Evolutionary conservation across 192 early-diverging fungal species (phyloP), one percentile per base, ranked within the genome.

Genomic region (Coemansia brasiliensis): DNA sequence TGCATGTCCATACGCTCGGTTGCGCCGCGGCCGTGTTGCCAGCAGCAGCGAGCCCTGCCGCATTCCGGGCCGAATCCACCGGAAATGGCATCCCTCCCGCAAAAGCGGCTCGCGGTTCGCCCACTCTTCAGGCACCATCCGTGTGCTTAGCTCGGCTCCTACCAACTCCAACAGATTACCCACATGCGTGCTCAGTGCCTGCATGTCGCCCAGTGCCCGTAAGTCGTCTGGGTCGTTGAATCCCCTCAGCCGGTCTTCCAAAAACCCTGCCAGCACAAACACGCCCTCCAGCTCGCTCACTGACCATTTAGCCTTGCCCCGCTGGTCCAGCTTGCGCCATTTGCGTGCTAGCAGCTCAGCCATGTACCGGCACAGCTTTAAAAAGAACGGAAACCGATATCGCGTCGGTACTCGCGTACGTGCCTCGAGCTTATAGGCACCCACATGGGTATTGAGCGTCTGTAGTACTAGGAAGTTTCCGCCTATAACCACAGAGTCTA

Each of bases 401-500:
- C 91, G 88, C 12, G 70, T 59, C 0, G 94, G 88, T 1, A 95
- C 93, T 39, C 84, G 77, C 15, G 90, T 93, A 15, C 85, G 76
- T 7, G 87, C 79, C 63, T 96, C 94, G 24, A 95, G 86, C 22
- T 87, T 84, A 53, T 86, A 85, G 1, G 86, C 72, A 0, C 83
- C 75, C 18, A 95, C 81, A 52, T 96, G 94, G 15, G 82, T 81
- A 11, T 89, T 87, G 25, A 92, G 74, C 16, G 89, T 84, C 55
- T 94, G 90, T 40, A 96, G 59, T 9, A 61, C 66, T 46, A 80
- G 61, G 67, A 94, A 98, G 67, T 95, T 98, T 45, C 95, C 95
- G 15, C 95, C 93, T 58, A 98, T 94, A 0, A 95, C 92, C 6
- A 98, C 72, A 0, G 92, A 85, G 46, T 95, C 92, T 17, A 78